phyloP scores from a whole-genome alignment of 495 filamentous ascomycete species.

The Hypomontagnella submonticulosa region DNA sequence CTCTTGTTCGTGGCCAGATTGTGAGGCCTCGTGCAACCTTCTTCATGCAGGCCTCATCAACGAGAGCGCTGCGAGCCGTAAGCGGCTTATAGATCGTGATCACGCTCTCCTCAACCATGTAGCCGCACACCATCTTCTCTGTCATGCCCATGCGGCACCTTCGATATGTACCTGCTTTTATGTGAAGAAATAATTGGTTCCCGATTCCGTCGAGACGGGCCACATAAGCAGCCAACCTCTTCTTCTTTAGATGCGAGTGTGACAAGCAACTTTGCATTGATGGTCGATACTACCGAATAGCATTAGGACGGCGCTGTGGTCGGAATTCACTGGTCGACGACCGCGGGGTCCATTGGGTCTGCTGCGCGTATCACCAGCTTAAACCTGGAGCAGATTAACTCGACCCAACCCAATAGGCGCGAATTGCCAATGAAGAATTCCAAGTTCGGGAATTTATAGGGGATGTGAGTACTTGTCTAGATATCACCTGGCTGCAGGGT shows the following conservation, averaged over 20 bases:
- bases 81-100: conserved; percentile 38
- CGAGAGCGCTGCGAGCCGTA: conserved; percentile 28
- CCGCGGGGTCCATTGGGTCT: conserved; percentile 31
- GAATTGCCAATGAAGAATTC: conserved; percentile 21
- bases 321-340: conserved; percentile 31
- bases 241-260: conserved; percentile 37
- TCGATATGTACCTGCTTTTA: conserved; percentile 43
- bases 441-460: conserved; percentile 31
- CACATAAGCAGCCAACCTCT: conserved; percentile 30
- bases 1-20: conserved; percentile 43
- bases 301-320: conserved; percentile 38
- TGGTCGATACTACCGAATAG: conserved; percentile 30
- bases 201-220: conserved; percentile 29
- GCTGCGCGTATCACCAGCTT: conserved; percentile 36
- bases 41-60: conserved; percentile 36
- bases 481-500: conserved; percentile 41
- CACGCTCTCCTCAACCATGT: conserved; percentile 31
- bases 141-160: conserved; percentile 30
- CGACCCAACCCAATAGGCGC: conserved; percentile 36
- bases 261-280: conserved; percentile 38
- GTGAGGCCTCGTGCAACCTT: conserved; percentile 47
- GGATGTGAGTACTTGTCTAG: conserved; percentile 13
- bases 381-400: conserved; percentile 19
- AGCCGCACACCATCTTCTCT: conserved; percentile 41
- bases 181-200: conserved; percentile 38